Evolutionary conservation across 148 eudicot species (phyloP).

Genomic region (Spergularia bocconei): DNA sequence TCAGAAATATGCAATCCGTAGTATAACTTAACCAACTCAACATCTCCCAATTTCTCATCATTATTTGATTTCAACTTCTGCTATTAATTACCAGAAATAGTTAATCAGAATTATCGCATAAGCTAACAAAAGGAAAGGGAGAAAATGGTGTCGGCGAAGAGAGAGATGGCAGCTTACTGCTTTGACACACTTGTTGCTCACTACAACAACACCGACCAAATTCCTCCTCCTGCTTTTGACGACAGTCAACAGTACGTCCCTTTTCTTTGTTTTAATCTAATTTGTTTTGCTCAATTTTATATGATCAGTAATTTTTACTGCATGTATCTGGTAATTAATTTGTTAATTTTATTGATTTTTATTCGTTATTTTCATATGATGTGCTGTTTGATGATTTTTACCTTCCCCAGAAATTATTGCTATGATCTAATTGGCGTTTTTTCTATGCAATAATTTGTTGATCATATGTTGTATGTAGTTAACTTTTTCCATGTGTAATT

Average conservation of each 20-base stretch:
- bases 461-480: too few relatives aligned
- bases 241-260: conserved; percentile 62
- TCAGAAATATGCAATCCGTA: too few relatives aligned
- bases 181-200: conserved; percentile 82
- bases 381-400: too few relatives aligned
- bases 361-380: neutral
- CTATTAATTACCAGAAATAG: neutral
- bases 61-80: neutral
- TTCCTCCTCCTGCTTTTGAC: conserved; percentile 81
- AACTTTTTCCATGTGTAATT: too few relatives aligned
- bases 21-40: neutral
- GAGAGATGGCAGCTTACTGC: conserved; percentile 87
- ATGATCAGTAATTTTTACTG: neutral
- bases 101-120: neutral
- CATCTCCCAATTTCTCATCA: neutral
- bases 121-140: neutral
- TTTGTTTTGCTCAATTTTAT: neutral
- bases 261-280: neutral
- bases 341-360: neutral
- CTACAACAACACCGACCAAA: conserved; percentile 53
- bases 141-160: conserved; percentile 74
- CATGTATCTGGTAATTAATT: neutral
- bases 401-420: too few relatives aligned
- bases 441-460: too few relatives aligned
- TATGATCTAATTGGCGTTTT: too few relatives aligned